Conservation (phyloP, 73 alveolate genomes). For the Urostyla sp. region DNA sequence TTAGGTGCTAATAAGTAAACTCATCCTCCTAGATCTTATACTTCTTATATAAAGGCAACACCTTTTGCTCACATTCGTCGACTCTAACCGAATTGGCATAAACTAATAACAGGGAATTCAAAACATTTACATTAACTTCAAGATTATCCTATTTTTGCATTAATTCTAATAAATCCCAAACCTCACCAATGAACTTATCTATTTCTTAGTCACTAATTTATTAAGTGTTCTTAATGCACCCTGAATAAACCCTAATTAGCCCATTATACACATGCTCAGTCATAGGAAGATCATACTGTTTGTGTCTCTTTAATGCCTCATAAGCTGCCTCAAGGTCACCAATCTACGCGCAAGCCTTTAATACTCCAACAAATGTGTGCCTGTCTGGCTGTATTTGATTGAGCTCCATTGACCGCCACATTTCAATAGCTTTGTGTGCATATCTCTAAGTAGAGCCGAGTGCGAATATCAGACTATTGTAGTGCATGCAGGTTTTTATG, state of each 20-base stretch:
- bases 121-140: slow-evolving; percentile 22
- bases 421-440: slow-evolving; percentile 81
- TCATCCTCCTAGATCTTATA: slow-evolving; percentile 51
- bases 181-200: slow-evolving; percentile 71
- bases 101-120: slow-evolving; percentile 48
- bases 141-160: slow-evolving; percentile 55
- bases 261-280: slow-evolving; percentile 74
- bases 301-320: slow-evolving; percentile 70
- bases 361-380: slow-evolving; percentile 77
- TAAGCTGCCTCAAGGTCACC: slow-evolving; percentile 81
- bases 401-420: slow-evolving; percentile 66
- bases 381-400: slow-evolving; percentile 70
- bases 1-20: slow-evolving; percentile 58
- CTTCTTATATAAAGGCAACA: slow-evolving; percentile 65
- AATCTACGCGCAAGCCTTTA: slow-evolving; percentile 74
- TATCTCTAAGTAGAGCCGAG: slow-evolving; percentile 75
- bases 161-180: slow-evolving; percentile 72
- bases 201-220: slow-evolving; percentile 57
- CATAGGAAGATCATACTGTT: slow-evolving; percentile 49
- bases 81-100: slow-evolving; percentile 49
- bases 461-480: slow-evolving; percentile 73
- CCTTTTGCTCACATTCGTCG: slow-evolving; percentile 55
- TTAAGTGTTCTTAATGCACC: slow-evolving; percentile 56
- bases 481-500: slow-evolving; percentile 63
- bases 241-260: slow-evolving; percentile 75